A percentile compares a stretch with the other conserved stretches of the same genome.
Evolutionary conservation across 768 basidiomycete species (phyloP).

Genomic region (Guyanaporus albipodus): DNA sequence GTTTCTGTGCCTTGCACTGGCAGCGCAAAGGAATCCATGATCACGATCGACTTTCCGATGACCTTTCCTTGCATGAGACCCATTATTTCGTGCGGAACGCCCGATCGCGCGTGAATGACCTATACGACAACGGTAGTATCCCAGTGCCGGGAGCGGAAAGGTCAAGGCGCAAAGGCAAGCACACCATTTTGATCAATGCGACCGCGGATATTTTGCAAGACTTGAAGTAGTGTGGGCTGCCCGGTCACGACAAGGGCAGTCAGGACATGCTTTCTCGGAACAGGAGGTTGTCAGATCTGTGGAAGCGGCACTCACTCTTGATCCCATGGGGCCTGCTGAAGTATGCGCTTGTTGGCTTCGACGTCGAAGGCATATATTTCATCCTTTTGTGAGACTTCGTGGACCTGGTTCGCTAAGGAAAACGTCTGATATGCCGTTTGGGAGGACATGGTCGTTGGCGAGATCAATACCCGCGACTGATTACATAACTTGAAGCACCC

Average conservation of each 20-base stretch:
- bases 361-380: constrained; percentile 75
- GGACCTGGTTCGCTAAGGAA: constrained; percentile 64
- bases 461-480: not conserved
- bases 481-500: not conserved
- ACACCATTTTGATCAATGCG: constrained; percentile 92
- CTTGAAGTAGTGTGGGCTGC: constrained; percentile 77
- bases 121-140: constrained; percentile 33
- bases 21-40: constrained; percentile 96
- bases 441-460: constrained; percentile 34
- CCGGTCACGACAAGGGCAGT: not conserved
- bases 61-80: constrained; percentile 99
- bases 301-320: constrained; percentile 60
- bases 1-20: constrained; percentile 99
- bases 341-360: constrained; percentile 62
- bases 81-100: constrained; percentile 98
- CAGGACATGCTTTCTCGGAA: not conserved
- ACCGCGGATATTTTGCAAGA: constrained; percentile 94
- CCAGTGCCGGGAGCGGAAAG: not conserved
- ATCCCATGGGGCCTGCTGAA: constrained; percentile 75
- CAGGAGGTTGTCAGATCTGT: not conserved
- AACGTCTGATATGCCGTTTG: constrained; percentile 70
- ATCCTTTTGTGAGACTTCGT: constrained; percentile 69
- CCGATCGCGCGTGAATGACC: constrained; percentile 98
- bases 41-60: constrained; percentile 67
- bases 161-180: constrained; percentile 1